Base-by-base conservation (phyloP, 2,329 filamentous ascomycete species). In the Alternaria infectoria region DNA sequence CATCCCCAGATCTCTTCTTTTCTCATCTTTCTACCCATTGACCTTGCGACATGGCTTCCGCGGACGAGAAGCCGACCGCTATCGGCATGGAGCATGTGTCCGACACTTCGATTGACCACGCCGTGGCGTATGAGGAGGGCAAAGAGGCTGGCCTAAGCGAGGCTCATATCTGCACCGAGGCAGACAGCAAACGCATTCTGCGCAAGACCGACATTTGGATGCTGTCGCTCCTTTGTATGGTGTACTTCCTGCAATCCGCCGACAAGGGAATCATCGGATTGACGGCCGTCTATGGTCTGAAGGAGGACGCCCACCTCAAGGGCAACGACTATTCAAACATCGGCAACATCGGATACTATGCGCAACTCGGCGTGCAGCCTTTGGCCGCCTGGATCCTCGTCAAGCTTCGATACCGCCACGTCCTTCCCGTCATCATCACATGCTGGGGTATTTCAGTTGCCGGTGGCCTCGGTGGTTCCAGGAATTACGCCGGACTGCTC, bases 201-300 rank as follows among this genome's bases (percentile, higher is more conserved):
- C 67, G 70, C 36, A 71, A 69, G 59, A 72, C 70, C 4, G 70
- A 72, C 49, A 56, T 69, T 3, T 67, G 64, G 58, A 72, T 72
- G 69, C 44, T 72, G 8, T 71, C 70, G 6, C 67, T 72, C 11
- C 68, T 72, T 25, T 71, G 69, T 50, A 69, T 71, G 70, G 70
- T 72, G 15, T 72, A 72, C 36, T 72, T 72, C 28, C 62, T 72
- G 5, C 70, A 72, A 19, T 70, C 68, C 2, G 69, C 69, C 15
- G 87, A 89, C 73, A 89, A 89, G 70, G 83, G 83, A 1, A 71
- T 74, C 28, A 69, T 75, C 70, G 61, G 74, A 57, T 50, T 86
- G 84, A 86, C 87, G 0, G 81, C 86, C 9, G 85, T 88, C 0
- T 88, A 88, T 65, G 87, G 36, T 84, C 81, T 4, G 85, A 65